phyloP scores from a whole-genome alignment of 495 filamentous ascomycete species.

The Chaetomium cochliodes region DNA sequence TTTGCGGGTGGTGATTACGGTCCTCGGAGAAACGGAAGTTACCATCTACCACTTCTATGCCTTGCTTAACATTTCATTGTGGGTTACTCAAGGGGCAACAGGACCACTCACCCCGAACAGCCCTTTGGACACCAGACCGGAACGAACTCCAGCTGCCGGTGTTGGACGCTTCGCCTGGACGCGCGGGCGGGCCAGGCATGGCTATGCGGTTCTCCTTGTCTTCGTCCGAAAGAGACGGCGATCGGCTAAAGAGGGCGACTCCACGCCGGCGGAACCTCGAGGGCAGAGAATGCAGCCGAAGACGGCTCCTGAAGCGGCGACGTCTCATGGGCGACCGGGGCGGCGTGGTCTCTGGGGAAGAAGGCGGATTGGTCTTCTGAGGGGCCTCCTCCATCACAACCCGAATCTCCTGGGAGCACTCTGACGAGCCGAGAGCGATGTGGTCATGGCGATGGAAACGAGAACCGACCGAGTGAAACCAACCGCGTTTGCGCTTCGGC shows the following conservation, averaged over 20 bases:
- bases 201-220: slow-evolving; percentile 4
- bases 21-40: slow-evolving; percentile 12
- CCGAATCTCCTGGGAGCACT: not conserved
- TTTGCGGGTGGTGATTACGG: not conserved
- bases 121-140: slow-evolving; percentile 11
- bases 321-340: not conserved
- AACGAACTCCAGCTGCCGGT: slow-evolving; percentile 20
- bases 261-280: slow-evolving; percentile 4
- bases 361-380: not conserved
- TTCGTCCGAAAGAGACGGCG: not conserved
- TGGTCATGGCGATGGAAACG: slow-evolving; percentile 5
- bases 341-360: not conserved
- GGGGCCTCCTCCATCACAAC: not conserved
- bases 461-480: slow-evolving; percentile 13
- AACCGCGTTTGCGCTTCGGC: not conserved
- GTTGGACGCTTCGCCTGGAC: not conserved
- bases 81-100: not conserved
- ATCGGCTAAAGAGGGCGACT: not conserved
- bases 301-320: slow-evolving; percentile 5
- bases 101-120: slow-evolving; percentile 6
- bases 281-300: slow-evolving; percentile 3
- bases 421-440: not conserved
- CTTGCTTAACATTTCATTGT: not conserved
- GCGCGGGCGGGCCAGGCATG: not conserved
- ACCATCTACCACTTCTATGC: slow-evolving; percentile 6